Evolutionary conservation across 805 yeast species (phyloP).

Genomic region (Saturnispora gosingensis): DNA sequence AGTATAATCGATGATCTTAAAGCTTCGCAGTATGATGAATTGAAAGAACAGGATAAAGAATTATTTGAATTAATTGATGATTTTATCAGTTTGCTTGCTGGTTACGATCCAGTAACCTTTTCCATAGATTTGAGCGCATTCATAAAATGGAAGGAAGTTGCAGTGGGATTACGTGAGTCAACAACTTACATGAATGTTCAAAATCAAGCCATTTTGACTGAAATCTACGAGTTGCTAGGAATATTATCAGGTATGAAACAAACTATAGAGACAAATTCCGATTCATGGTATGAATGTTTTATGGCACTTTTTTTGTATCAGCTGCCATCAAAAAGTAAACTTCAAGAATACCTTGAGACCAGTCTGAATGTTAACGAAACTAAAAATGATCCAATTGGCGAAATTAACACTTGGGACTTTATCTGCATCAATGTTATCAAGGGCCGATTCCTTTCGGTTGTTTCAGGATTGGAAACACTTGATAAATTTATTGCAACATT

Average conservation of each 20-base stretch:
- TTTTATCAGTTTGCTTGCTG: slow-evolving; percentile 30
- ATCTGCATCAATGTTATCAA: slow-evolving; percentile 48
- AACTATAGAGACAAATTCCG: slow-evolving; percentile 42
- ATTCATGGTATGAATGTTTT: slow-evolving; percentile 62
- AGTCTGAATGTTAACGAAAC: slow-evolving; percentile 26
- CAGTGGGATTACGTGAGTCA: slow-evolving; percentile 42
- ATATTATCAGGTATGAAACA: slow-evolving; percentile 39
- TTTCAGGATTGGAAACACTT: slow-evolving; percentile 49
- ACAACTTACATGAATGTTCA: slow-evolving; percentile 20
- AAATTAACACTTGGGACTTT: slow-evolving; percentile 40
- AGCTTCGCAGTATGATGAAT: slow-evolving; percentile 34
- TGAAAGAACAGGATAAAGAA: slow-evolving; percentile 23
- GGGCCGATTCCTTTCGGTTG: slow-evolving; percentile 46
- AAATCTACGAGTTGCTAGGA: slow-evolving; percentile 34
- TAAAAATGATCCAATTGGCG: slow-evolving; percentile 21
- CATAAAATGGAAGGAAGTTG: slow-evolving; percentile 40
- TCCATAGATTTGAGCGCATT: slow-evolving; percentile 34
- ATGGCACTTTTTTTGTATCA: slow-evolving; percentile 36
- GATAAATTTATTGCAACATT: slow-evolving; percentile 59
- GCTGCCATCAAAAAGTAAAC: slow-evolving; percentile 41
- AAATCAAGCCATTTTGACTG: slow-evolving; percentile 24
- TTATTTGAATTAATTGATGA: slow-evolving; percentile 33
- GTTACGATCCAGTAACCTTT: slow-evolving; percentile 29
- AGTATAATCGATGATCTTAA: slow-evolving; percentile 44
- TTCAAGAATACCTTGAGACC: slow-evolving; percentile 33